phyloP scores from a whole-genome alignment of 441 rosid species.

The Geranium incanum region DNA sequence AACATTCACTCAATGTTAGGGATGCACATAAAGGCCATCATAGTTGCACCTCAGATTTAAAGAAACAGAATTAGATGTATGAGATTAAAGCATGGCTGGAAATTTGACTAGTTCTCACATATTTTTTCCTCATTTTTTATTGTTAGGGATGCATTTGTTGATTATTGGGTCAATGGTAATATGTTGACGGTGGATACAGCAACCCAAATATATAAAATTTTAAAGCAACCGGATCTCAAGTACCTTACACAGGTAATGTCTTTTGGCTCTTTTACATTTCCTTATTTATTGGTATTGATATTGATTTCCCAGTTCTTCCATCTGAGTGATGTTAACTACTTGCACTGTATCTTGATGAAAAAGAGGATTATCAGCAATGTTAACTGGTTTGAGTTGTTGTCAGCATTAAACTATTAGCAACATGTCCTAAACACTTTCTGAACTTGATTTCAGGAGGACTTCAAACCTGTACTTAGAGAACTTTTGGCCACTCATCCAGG shows the following conservation, averaged over 20 bases:
- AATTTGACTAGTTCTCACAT: not conserved
- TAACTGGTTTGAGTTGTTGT: not conserved
- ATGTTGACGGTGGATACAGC: constrained; percentile 78
- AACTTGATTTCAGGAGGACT: constrained; percentile 67
- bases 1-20: no score
- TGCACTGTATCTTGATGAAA: not conserved
- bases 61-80: not conserved
- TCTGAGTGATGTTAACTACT: not conserved
- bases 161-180: constrained; percentile 76
- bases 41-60: not conserved
- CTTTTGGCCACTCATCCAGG: constrained; percentile 96
- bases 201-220: constrained; percentile 65
- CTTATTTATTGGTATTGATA: not conserved
- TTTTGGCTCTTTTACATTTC: constrained; percentile 6
- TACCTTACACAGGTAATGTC: constrained; percentile 66
- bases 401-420: constrained; percentile 1
- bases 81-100: not conserved
- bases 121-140: constrained; percentile 10
- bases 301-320: not conserved
- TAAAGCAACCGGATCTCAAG: constrained; percentile 68
- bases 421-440: constrained; percentile 12
- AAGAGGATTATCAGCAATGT: not conserved
- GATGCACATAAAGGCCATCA: not conserved
- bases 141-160: constrained; percentile 76
- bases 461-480: constrained; percentile 79